Percentiles rank a stretch among this genome's conserved stretches.
These are phyloP conservation scores for Fusarium anthophilum DNA, from an alignment of 2,329 filamentous ascomycete species.

Conservation along the genomic window DNA sequence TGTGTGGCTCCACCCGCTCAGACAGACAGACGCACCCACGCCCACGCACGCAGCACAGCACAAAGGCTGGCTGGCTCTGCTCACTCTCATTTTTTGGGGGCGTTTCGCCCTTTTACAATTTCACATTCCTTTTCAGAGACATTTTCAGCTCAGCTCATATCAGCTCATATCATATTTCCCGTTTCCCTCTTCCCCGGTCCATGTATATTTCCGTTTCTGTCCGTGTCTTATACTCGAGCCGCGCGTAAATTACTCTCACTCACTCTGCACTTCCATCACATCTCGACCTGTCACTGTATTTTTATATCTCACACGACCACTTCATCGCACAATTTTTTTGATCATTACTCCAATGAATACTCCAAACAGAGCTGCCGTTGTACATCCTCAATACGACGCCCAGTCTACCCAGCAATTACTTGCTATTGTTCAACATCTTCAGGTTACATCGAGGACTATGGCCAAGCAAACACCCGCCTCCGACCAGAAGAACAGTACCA, in stretches of 20 bases:
- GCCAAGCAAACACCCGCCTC: slow-evolving; percentile 14
- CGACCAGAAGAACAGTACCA: slow-evolving; percentile 31
- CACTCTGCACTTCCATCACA: background rate
- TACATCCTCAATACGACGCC: slow-evolving; percentile 14
- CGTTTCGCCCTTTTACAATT: slow-evolving; percentile 18
- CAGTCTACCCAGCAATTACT: slow-evolving; percentile 22
- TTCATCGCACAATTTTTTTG: background rate
- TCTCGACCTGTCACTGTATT: background rate
- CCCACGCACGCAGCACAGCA: background rate
- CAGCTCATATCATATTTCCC: background rate
- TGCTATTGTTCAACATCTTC: slow-evolving; percentile 17
- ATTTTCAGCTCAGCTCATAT: background rate
- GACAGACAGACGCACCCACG: background rate
- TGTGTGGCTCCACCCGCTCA: slow-evolving; percentile 12
- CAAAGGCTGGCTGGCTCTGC: background rate
- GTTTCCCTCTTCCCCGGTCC: background rate
- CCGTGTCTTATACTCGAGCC: background rate
- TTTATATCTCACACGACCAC: background rate
- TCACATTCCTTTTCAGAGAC: slow-evolving; percentile 1
- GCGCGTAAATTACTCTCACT: background rate
- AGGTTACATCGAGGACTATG: slow-evolving; percentile 19
- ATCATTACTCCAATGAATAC: slow-evolving; percentile 12
- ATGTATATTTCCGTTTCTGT: background rate
- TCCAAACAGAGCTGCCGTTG: slow-evolving; percentile 3
- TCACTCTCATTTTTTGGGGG: background rate